Evolutionary conservation across 2,329 filamentous ascomycete genomes (phyloP), one percentile per base, ranked within the genome.

Genomic region (Microthyrium microscopicum): DNA sequence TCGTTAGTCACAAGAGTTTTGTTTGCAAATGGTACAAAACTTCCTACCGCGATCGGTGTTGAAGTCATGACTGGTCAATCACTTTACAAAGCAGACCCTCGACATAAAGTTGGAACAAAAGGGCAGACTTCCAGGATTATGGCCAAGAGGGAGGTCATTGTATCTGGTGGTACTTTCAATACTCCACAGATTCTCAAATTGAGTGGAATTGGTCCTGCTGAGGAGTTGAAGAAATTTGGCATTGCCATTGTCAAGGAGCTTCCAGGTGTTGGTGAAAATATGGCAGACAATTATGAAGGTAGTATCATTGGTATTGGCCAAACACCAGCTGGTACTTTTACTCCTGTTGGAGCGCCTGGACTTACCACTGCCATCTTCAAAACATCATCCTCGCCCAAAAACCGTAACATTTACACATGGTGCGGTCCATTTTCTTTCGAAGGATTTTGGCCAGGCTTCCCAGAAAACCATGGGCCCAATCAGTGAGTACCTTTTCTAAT

Each of bases 131-230:
- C 12, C 22, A n/a, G n/a, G n/a, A 17, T 31, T 17, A 31, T 8
- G 9, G 31, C 31, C 12, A 33, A 19, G n/a, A 54, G 17, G 9
- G 61, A 64, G 42, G 54, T 64, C 22, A 60, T 64, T 39, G 39
- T 64, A 25, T 50, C 58, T 6, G 61, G 48, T 5, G 73, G 73
- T 13, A 62, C 68, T 1, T 77, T 68, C 51, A 72, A 77, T 52
- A 65, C 66, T 2, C 71, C 72, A 5, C 73, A 78, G 48, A 52
- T 79, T 3, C 64, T 79, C 9, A 70, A 73, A 53, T 62, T 77
- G 2, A 68, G 61, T 33, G 74, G 74, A n/a, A 61, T 78, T 21
- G 73, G 73, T 0, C 70, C 70, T 0, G 44, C 50, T 6, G 46
- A 49, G 1, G 52, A 64, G 26, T 53, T 66, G 4, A 36, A 52